Percentiles rank a stretch among this genome's conserved stretches.
These are phyloP conservation scores for Oryza meyeriana DNA, from an alignment of 176 grass and related monocot genomes.

Conservation along the genomic window DNA sequence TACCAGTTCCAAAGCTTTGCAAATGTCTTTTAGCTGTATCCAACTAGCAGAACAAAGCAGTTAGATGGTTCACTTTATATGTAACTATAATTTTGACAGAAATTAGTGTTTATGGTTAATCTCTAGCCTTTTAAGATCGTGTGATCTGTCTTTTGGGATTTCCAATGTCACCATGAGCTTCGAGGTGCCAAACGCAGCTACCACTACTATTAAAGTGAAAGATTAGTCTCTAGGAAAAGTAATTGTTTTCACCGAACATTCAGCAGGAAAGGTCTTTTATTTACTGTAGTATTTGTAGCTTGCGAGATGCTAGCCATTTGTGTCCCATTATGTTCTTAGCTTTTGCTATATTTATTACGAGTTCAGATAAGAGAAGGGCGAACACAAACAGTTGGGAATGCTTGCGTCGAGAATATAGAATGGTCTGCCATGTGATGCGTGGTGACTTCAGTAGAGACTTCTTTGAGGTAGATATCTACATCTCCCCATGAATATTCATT, in stretches of 20 bases:
- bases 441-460: conserved; percentile 92
- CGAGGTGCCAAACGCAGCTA: no score
- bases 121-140: not conserved
- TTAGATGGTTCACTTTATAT: not conserved
- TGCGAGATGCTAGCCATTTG: no score
- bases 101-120: not conserved
- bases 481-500: not conserved
- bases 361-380: conserved; percentile 92
- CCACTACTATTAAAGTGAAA: not conserved
- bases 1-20: not conserved
- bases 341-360: not conserved
- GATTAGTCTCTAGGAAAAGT: no score
- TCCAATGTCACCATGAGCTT: no score
- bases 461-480: conserved; percentile 63
- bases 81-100: not conserved
- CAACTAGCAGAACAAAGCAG: not conserved
- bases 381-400: conserved; percentile 72
- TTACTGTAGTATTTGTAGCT: not conserved
- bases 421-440: conserved; percentile 86
- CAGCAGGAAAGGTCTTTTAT: not conserved
- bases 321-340: not conserved
- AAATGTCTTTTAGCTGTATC: not conserved
- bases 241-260: no score
- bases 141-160: not conserved
- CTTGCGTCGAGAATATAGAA: conserved; percentile 83